These are phyloP conservation scores for Hamamelis virginiana DNA, from an alignment of 164 flowering plant genomes.

Conservation along the genomic window DNA sequence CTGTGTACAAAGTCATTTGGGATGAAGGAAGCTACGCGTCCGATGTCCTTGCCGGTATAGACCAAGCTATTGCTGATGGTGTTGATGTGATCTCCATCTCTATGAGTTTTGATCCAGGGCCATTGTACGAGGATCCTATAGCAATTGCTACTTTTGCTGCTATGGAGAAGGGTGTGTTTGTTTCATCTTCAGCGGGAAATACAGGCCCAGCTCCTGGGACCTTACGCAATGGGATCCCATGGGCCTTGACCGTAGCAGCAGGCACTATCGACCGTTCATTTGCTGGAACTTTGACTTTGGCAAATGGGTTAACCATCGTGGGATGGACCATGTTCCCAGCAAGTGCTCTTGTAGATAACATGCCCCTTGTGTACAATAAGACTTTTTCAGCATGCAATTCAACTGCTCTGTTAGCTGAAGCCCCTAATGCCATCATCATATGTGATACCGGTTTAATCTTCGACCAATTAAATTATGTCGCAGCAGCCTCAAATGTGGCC, in stretches of 20 bases:
- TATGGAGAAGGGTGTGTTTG: slow-evolving; percentile 47
- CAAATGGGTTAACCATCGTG: slow-evolving; percentile 30
- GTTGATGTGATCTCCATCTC: slow-evolving; percentile 69
- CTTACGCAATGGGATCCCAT: slow-evolving; percentile 44
- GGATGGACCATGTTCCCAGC: slow-evolving; percentile 40
- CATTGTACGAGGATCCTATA: slow-evolving; percentile 43
- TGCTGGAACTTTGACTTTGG: slow-evolving; percentile 35
- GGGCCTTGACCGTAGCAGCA: slow-evolving; percentile 49
- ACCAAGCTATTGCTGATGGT: slow-evolving; percentile 60
- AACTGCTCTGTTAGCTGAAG: slow-evolving; percentile 16
- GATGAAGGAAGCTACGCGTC: slow-evolving; percentile 28
- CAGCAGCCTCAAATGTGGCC: slow-evolving; percentile 13
- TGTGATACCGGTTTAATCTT: slow-evolving; percentile 18
- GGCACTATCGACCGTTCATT: slow-evolving; percentile 41
- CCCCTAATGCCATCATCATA: slow-evolving; percentile 14
- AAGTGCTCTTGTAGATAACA: slow-evolving; percentile 11
- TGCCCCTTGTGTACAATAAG: slow-evolving; percentile 33
- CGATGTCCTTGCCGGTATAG: slow-evolving; percentile 60
- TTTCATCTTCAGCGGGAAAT: slow-evolving; percentile 51
- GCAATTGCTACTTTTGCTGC: slow-evolving; percentile 60
- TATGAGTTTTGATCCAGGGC: slow-evolving; percentile 29
- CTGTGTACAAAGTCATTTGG: slow-evolving; percentile 56
- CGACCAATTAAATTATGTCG: slow-evolving; percentile 14
- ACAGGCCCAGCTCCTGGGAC: slow-evolving; percentile 18
- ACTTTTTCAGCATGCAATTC: slow-evolving; percentile 35